Percentiles rank a stretch among this genome's conserved stretches.
These are phyloP conservation scores for Tetrapisispora fleetii DNA, from an alignment of 805 yeast genomes.

Conservation along the genomic window DNA sequence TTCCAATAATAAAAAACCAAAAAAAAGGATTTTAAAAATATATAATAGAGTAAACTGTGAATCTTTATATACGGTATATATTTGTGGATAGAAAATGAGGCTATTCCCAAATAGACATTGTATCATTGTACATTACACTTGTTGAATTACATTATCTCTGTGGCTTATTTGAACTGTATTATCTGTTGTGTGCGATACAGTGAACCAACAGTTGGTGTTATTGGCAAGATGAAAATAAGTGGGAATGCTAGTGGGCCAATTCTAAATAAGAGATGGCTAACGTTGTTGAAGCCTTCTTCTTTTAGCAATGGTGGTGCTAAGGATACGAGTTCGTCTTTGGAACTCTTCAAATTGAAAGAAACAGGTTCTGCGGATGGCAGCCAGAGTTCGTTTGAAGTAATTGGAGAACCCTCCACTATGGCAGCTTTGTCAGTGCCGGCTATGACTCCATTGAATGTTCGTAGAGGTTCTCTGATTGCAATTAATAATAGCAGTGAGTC, in stretches of 20 bases:
- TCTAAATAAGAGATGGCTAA: conserved; percentile 10
- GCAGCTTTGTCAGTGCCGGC: conserved; percentile 17
- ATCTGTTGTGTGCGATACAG: no score
- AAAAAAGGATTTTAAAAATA: not conserved
- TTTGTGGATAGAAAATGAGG: no score
- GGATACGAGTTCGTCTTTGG: not conserved
- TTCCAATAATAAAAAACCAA: not conserved
- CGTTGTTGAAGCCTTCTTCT: conserved; percentile 13
- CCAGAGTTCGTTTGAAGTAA: conserved; percentile 10
- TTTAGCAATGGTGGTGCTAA: not conserved
- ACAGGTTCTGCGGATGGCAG: not conserved
- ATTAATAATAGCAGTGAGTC: conserved; percentile 9
- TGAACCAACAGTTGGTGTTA: not conserved
- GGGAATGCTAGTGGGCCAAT: not conserved
- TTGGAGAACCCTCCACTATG: conserved; percentile 21
- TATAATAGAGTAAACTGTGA: not conserved
- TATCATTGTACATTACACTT: no score
- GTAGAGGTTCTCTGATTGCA: conserved; percentile 23
- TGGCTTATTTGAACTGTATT: no score
- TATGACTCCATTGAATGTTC: conserved; percentile 15
- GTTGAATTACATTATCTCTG: no score
- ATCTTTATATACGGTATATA: not conserved
- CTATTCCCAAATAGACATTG: no score
- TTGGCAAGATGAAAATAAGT: not conserved
- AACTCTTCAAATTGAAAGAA: not conserved